A percentile compares a stretch with the other conserved stretches of the same genome.
phyloP scores from a whole-genome alignment of 106 monocot species.

The Dendrobium catenatum region DNA sequence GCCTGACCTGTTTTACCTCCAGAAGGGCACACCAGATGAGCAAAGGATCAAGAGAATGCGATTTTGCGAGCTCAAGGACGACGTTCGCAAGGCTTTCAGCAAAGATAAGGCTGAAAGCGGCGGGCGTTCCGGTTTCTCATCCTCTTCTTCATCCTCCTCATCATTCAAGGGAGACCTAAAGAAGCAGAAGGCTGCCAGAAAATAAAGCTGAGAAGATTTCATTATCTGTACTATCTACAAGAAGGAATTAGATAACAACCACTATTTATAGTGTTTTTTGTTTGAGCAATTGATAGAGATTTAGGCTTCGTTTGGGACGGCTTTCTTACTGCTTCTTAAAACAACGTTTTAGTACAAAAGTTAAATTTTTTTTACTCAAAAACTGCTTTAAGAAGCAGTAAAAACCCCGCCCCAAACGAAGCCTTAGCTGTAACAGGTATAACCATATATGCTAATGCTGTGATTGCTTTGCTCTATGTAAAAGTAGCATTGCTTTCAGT shows the following conservation, averaged over 20 bases:
- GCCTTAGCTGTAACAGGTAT: not conserved
- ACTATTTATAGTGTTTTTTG: not conserved
- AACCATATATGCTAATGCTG: not conserved
- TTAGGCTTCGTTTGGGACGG: not conserved
- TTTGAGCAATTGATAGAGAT: not conserved
- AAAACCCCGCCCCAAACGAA: too few species aligned
- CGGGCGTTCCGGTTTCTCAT: constrained; percentile 19
- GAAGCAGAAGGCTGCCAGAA: constrained; percentile 17
- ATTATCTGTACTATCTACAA: not conserved
- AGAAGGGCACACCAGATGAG: constrained; percentile 62
- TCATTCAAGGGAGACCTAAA: constrained; percentile 23
- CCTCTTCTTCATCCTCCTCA: constrained; percentile 49
- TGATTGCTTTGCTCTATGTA: not conserved
- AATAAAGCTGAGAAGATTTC: constrained; percentile 21
- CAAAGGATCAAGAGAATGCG: constrained; percentile 62
- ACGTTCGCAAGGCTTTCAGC: constrained; percentile 71
- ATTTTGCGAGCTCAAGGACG: constrained; percentile 78
- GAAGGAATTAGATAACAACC: not conserved
- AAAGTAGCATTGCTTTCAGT: not conserved
- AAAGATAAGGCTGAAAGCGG: constrained; percentile 56
- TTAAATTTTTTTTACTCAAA: too few species aligned
- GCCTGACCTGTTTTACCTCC: constrained; percentile 44
- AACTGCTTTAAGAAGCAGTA: too few species aligned
- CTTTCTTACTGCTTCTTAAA: too few species aligned
- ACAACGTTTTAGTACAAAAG: too few species aligned